These are phyloP conservation scores for Blastomyces silverae DNA, from an alignment of 2,329 filamentous ascomycete species.

Conservation along the genomic window DNA sequence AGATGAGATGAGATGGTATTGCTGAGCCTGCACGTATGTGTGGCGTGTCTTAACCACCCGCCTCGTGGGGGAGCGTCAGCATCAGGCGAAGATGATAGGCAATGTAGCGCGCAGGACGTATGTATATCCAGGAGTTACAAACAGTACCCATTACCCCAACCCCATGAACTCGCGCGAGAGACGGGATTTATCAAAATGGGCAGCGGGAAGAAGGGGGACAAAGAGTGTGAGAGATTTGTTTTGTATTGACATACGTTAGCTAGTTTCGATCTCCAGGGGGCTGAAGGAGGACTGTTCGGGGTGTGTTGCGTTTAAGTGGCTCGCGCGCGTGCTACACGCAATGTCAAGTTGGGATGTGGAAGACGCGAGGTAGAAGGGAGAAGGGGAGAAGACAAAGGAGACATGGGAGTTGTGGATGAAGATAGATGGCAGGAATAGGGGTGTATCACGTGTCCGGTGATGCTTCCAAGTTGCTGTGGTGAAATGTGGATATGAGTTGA, in stretches of 20 bases:
- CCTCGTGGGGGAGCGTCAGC: neutral
- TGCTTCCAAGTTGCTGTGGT: neutral
- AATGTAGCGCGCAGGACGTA: neutral
- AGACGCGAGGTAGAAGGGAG: neutral
- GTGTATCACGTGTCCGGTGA: neutral
- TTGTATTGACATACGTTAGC: neutral
- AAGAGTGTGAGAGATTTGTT: too few species aligned
- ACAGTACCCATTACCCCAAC: neutral
- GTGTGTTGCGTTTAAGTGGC: neutral
- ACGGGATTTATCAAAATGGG: neutral
- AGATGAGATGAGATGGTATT: slow-evolving; percentile 2
- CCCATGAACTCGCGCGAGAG: neutral
- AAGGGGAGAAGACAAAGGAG: too few species aligned
- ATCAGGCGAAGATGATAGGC: neutral
- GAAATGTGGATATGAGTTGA: neutral
- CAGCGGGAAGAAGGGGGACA: neutral
- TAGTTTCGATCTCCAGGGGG: neutral
- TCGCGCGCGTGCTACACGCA: neutral
- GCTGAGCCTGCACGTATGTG: neutral
- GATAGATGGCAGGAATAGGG: neutral
- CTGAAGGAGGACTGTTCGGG: neutral
- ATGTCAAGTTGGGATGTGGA: neutral
- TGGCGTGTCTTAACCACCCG: neutral
- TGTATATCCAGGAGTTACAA: neutral
- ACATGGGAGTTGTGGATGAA: neutral